Percentiles rank a stretch among this genome's conserved stretches.
phyloP scores from a whole-genome alignment of 2,329 filamentous ascomycete species.

The Colletotrichum sp. region DNA sequence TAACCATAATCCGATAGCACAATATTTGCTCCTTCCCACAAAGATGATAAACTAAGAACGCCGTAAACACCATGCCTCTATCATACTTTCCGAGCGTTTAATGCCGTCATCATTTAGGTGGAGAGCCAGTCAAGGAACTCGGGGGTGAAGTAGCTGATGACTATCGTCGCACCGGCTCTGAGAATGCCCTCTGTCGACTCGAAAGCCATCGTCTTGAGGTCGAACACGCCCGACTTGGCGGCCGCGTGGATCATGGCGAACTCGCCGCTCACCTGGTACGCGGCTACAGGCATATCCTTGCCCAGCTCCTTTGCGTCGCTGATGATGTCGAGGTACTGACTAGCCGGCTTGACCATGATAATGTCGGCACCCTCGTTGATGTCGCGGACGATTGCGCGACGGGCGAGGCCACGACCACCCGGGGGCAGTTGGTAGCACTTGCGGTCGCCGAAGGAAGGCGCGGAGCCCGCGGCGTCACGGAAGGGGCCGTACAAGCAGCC shows the following conservation, averaged over 20 bases:
- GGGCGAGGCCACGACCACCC: slow-evolving; percentile 87
- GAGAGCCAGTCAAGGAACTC: slow-evolving; percentile 73
- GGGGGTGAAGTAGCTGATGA: slow-evolving; percentile 93
- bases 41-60: background rate
- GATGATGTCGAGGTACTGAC: slow-evolving; percentile 96
- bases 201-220: slow-evolving; percentile 91
- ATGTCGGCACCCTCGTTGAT: slow-evolving; percentile 94
- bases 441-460: slow-evolving; percentile 90
- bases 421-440: slow-evolving; percentile 97
- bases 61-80: slow-evolving; percentile 11
- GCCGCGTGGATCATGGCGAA: slow-evolving; percentile 98
- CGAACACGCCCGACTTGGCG: slow-evolving; percentile 95
- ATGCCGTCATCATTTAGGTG: slow-evolving; percentile 34
- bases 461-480: slow-evolving; percentile 91
- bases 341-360: slow-evolving; percentile 99
- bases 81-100: background rate
- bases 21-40: background rate
- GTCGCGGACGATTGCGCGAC: slow-evolving; percentile 87
- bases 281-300: slow-evolving; percentile 88
- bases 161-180: slow-evolving; percentile 88
- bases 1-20: background rate
- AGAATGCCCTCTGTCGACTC: slow-evolving; percentile 94
- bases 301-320: slow-evolving; percentile 95
- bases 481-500: slow-evolving; percentile 97
- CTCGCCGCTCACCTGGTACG: slow-evolving; percentile 97